Base-by-base conservation (phyloP, 495 filamentous ascomycete species). In the Glonium stellatum region DNA sequence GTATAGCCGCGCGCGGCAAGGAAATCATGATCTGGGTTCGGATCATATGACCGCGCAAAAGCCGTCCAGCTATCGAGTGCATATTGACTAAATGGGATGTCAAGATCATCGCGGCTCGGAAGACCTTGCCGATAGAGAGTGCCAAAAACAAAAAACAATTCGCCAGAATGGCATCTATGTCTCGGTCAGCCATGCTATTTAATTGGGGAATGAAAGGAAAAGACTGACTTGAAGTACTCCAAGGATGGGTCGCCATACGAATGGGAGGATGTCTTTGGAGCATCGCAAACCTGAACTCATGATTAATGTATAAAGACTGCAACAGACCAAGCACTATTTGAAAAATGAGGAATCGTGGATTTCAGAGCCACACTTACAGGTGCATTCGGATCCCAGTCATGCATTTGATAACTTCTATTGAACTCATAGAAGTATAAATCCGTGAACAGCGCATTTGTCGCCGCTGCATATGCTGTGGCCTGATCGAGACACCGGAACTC, bases 401-500 rank as follows among this genome's bases (percentile, higher is more conserved):
- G 61, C 12, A 73, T 75, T 65, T 82, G 80, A 64, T 83, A 84
- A 3, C 72, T 73, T 3, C 79, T 67, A 66, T 81, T 75, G 64
- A 82, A 80, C 62, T 81, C 79, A 62, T 71, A 79, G 64, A 75
- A 77, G 55, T 71, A 80, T 15, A 54, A 62, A 13, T 11, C 61
- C 23, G 55, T 59, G 61, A 66, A 80, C 55, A 53, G 69, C 69
- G 44, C 46, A 59, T 62, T 73, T 67, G 15, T 55, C 5, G 27
- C 73, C 51, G 19, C 73, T 0, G 71, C 63, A 60, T 69, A 69
- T n/a, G 73, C 74, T 11, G 79, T 81, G 15, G 76, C 75, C 41
- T 80, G 73, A 69, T 72, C 73, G 21, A 76, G 63, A 64, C 79
- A 82, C n/a, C 78, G 72, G 70, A 81, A 80, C 35, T 75, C 69